These are phyloP conservation scores for Rosa rugosa DNA, from an alignment of 306 rosid species.

Conservation along the genomic window DNA sequence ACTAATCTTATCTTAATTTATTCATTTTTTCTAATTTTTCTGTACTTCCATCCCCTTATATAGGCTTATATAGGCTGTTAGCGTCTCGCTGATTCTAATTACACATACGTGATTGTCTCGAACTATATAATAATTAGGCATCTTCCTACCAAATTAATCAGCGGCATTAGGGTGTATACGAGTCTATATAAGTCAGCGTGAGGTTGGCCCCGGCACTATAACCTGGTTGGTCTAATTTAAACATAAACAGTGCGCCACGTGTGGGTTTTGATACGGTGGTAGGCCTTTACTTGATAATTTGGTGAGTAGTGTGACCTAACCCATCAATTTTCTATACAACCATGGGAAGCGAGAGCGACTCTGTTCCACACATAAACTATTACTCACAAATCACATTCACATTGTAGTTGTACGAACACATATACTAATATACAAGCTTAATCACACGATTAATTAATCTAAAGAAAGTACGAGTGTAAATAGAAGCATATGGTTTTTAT, in stretches of 20 bases:
- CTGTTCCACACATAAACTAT: neutral
- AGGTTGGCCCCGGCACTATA: neutral
- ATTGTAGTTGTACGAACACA: neutral
- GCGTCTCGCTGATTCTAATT: too few species aligned
- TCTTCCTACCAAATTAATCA: too few species aligned
- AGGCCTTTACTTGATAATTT: neutral
- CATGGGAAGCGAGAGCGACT: neutral
- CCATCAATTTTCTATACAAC: neutral
- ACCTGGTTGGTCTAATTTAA: neutral
- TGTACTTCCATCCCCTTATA: too few species aligned
- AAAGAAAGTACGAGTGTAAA: neutral
- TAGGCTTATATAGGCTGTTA: too few species aligned
- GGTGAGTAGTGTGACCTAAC: neutral
- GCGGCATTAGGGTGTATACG: neutral
- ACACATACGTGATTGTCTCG: too few species aligned
- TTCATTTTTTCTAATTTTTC: too few species aligned
- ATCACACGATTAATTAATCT: neutral
- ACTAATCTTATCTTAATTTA: too few species aligned
- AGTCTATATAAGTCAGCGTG: neutral
- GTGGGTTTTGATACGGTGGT: neutral
- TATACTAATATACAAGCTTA: neutral
- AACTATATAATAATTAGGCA: too few species aligned
- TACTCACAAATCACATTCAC: neutral
- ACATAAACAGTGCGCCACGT: neutral
- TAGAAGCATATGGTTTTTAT: neutral